Evolutionary conservation across 164 flowering plant species (phyloP).

Genomic region (Stephania japonica): DNA sequence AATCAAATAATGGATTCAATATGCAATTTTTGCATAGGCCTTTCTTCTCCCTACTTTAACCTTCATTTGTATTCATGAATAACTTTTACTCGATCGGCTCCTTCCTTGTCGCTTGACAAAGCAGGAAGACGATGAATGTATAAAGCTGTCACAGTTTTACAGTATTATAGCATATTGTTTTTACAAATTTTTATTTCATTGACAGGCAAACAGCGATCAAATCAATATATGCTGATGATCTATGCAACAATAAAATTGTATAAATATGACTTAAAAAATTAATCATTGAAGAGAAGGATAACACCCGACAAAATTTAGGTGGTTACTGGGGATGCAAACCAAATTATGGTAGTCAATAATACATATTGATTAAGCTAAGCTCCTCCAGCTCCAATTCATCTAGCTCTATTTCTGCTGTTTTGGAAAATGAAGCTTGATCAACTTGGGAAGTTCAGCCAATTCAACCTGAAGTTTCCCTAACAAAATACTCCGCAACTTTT

Average conservation of each 20-base stretch:
- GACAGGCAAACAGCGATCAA: neutral
- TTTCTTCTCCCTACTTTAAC: too few relatives aligned
- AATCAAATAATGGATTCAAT: too few relatives aligned
- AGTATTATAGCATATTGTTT: neutral
- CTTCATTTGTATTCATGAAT: neutral
- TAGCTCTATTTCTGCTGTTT: constrained; percentile 43
- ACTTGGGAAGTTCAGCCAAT: constrained; percentile 76
- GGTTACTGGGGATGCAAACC: neutral
- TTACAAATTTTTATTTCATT: neutral
- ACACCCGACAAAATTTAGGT: neutral
- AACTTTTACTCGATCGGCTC: neutral
- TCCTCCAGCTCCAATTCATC: neutral
- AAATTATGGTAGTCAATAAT: neutral
- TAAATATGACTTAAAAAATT: neutral
- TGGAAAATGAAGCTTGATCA: constrained; percentile 86
- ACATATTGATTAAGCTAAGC: neutral
- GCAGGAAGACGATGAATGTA: neutral
- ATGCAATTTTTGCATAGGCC: too few relatives aligned
- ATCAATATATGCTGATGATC: neutral
- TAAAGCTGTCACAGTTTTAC: neutral
- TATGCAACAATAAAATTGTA: neutral
- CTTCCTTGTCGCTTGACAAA: neutral
- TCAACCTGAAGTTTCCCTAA: constrained; percentile 71
- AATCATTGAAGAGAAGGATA: neutral
- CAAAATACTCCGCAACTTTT: constrained; percentile 69